A percentile compares a stretch with the other conserved stretches of the same genome.
These are phyloP conservation scores for Hypoxylon rickii DNA, from an alignment of 495 filamentous ascomycete genomes.

Conservation along the genomic window DNA sequence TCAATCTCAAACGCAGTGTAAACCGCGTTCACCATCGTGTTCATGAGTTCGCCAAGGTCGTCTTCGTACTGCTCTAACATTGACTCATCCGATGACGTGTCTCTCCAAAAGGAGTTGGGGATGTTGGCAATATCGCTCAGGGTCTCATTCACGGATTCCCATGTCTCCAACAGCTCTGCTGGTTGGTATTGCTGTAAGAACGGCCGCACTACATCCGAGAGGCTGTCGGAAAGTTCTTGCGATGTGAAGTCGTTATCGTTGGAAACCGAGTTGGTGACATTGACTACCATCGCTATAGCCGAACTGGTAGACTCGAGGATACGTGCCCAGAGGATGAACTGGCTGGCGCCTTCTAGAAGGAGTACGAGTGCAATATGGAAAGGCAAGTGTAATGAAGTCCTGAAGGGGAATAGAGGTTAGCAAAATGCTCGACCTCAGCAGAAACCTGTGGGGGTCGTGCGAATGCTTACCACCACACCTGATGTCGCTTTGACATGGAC, in stretches of 20 bases:
- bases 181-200: slow-evolving; percentile 37
- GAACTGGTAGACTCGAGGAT: slow-evolving; percentile 23
- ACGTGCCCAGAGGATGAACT: slow-evolving; percentile 47
- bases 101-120: slow-evolving; percentile 33
- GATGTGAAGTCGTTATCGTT: background rate
- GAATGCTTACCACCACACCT: slow-evolving; percentile 42
- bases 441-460: slow-evolving; percentile 57
- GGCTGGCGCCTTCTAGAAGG: slow-evolving; percentile 37
- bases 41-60: slow-evolving; percentile 24
- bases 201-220: slow-evolving; percentile 13
- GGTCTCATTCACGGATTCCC: slow-evolving; percentile 23
- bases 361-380: slow-evolving; percentile 61
- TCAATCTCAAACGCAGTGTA: slow-evolving; percentile 39
- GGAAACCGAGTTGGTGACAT: background rate
- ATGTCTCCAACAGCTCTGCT: slow-evolving; percentile 17
- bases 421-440: slow-evolving; percentile 5
- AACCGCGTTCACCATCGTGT: slow-evolving; percentile 37
- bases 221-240: slow-evolving; percentile 13
- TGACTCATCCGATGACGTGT: slow-evolving; percentile 5
- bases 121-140: slow-evolving; percentile 30
- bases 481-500: slow-evolving; percentile 54
- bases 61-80: background rate
- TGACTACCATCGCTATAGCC: slow-evolving; percentile 11
- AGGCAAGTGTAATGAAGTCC: slow-evolving; percentile 69
- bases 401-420: slow-evolving; percentile 17